Evolutionary conservation across 768 basidiomycete genomes (phyloP), one percentile per base, ranked within the genome.

Genomic region (Mycena chlorophos): DNA sequence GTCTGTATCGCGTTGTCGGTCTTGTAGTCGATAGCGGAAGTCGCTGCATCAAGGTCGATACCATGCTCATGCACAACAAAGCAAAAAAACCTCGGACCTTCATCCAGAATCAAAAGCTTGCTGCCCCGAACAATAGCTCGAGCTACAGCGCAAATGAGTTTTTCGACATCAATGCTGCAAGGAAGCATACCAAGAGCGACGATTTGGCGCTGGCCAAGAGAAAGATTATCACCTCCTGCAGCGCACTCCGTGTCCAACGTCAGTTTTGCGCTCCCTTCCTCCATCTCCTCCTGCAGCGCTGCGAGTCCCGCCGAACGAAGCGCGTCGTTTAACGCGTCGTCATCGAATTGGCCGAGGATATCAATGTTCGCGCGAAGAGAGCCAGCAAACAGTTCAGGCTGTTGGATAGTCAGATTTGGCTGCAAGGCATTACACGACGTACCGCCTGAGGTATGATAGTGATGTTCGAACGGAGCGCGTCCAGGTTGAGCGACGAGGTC

Each of bases 391-490:
- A 78, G 66, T 20, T 75, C 71, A 31, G 72, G 70, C 61, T 66
- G 22, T 1, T 23, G 19, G 19, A 23, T 4, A 20, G 39, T 30
- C 13, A 14, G 30, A 20, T 22, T 3, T 17, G 8, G 38, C 5
- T 49, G n/a, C 26, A 13, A 49, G 23, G 14, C 27, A 27, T 1
- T 3, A 22, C 4, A 22, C 22, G 16, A 63, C 73, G 58, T 37
- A 77, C 77, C 26, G 75, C 66, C 57, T 81, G 79, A 4, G 78
- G 80, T 37, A 82, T 85, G 58, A 85, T 82, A 3, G 85, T 86
- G 52, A 88, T 78, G 53, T 76, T 79, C 2, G 78, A 74, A 37
- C 86, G 71, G 42, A 87, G 68, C 12, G 71, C 75, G 58, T 85
- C 76, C 17, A 87, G 69, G 60, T 84, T 84, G 55, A 87, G 65